These are phyloP conservation scores for Nicotiana obtusifolia DNA, from an alignment of 257 asterid genomes.

Conservation along the genomic window DNA sequence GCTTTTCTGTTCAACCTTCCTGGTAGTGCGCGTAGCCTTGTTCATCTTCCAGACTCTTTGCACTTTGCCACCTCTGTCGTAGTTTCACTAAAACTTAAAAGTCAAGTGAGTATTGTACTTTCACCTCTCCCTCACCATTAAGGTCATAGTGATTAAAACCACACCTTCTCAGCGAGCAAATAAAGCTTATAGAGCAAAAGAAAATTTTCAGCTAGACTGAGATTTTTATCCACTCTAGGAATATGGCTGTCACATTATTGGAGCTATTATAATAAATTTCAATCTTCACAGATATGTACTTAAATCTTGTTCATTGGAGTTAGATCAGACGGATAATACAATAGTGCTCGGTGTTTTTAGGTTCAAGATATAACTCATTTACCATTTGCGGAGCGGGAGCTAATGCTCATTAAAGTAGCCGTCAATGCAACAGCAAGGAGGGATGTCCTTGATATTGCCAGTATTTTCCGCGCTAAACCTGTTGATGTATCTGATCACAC, in stretches of 20 bases:
- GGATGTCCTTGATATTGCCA: constrained; percentile 84
- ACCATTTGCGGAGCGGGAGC: constrained; percentile 91
- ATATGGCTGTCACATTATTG: background rate
- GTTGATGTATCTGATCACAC: constrained; percentile 95
- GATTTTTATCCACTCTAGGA: background rate
- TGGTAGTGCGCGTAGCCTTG: background rate
- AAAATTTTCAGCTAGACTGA: background rate
- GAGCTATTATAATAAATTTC: background rate
- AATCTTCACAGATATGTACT: background rate
- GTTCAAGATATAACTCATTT: constrained; percentile 67
- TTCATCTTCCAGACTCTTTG: background rate
- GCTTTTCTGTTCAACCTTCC: background rate
- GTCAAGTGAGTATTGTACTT: background rate
- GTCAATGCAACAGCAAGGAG: constrained; percentile 75
- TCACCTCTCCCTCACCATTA: background rate
- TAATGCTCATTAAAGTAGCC: constrained; percentile 84
- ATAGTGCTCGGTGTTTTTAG: constrained; percentile 27
- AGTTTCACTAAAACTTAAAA: background rate
- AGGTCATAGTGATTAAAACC: background rate
- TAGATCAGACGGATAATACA: constrained; percentile 9
- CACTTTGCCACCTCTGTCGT: background rate
- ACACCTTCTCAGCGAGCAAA: background rate
- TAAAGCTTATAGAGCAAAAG: background rate
- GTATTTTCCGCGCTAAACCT: constrained; percentile 83
- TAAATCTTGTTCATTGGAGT: background rate